A percentile compares a stretch with the other conserved stretches of the same genome.
Evolutionary conservation across 2,329 filamentous ascomycete genomes (phyloP).

Genomic region (Pyrenophora teres): DNA sequence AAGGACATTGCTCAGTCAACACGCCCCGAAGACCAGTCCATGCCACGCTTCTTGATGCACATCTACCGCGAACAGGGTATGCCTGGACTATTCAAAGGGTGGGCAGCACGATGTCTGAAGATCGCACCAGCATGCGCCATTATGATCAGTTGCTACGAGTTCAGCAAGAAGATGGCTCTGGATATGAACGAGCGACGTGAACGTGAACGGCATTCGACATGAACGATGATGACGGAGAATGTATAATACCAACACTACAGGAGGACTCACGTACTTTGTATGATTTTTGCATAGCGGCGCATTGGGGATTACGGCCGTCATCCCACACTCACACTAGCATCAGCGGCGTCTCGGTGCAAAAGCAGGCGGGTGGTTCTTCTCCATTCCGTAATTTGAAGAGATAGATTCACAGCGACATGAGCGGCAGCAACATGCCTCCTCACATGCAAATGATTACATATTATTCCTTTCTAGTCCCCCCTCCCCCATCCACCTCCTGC

Average conservation of each 20-base stretch:
- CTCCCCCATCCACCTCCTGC: background rate
- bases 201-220: slow-evolving; percentile 23
- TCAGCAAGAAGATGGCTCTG: slow-evolving; percentile 86
- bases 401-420: too few species aligned
- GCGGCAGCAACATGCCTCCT: too few species aligned
- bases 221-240: background rate
- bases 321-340: slow-evolving; percentile 11
- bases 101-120: slow-evolving; percentile 89
- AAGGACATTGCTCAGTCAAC: slow-evolving; percentile 48
- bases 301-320: slow-evolving; percentile 3
- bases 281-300: slow-evolving; percentile 13
- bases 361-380: background rate
- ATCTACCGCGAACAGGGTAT: slow-evolving; percentile 87
- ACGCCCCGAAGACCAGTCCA: slow-evolving; percentile 73
- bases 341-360: slow-evolving; percentile 7
- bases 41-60: slow-evolving; percentile 83
- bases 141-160: slow-evolving; percentile 98
- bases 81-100: slow-evolving; percentile 83
- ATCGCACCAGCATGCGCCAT: slow-evolving; percentile 96
- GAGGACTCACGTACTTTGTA: slow-evolving; percentile 1
- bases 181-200: slow-evolving; percentile 68
- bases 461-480: too few species aligned
- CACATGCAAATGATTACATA: too few species aligned
- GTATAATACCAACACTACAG: background rate
- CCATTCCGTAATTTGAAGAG: too few species aligned